Evolutionary conservation across 257 asterid genomes (phyloP), one percentile per base, ranked within the genome.

Genomic region (Rehmannia glutinosa): DNA sequence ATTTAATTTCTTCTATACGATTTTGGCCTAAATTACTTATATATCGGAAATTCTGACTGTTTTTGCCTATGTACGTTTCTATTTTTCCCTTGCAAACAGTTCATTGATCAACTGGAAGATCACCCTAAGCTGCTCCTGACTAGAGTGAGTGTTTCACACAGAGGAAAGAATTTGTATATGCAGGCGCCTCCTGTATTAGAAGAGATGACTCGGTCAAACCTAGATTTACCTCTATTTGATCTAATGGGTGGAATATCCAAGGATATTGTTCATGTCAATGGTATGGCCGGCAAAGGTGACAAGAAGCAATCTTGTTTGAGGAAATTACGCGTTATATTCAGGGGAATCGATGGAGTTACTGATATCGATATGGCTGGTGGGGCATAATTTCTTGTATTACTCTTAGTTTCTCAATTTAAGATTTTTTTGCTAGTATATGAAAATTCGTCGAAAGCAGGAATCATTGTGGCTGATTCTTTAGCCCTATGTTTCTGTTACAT

Each of bases 101-200:
- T 94, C 84, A 88, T 91, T 15, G 86, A 81, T 47, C 82, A 82
- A 66, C 93, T 94, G 9, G 94, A 91, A 76, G 96, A 84, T 65
- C 96, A 91, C 73, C 95, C 97, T 12, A 75, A 65, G 65, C 90
- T 88, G 67, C 87, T 82, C 43, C 79, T 94, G 39, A 79, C 84
- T 27, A 82, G 94, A 80, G 98, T 75, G 59, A 94, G 98, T 24
- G 93, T 84, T 56, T 80, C 87, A 20, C 74, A 91, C 81, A 71
- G 93, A 69, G 90, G 94, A 55, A 83, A 87, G 71, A 94, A 89
- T 69, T 77, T 94, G 68, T 94, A 89, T 68, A 94, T 94, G 97
- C 99, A 77, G 69, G 99, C 98, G 1, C 99, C 99, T 68, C 97
- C 97, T 5, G 76, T 87, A 30, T 86, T 89, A 13, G 99, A 94